Evolutionary conservation across 2,329 filamentous ascomycete species (phyloP).

Genomic region (Pseudonectria buxi): DNA sequence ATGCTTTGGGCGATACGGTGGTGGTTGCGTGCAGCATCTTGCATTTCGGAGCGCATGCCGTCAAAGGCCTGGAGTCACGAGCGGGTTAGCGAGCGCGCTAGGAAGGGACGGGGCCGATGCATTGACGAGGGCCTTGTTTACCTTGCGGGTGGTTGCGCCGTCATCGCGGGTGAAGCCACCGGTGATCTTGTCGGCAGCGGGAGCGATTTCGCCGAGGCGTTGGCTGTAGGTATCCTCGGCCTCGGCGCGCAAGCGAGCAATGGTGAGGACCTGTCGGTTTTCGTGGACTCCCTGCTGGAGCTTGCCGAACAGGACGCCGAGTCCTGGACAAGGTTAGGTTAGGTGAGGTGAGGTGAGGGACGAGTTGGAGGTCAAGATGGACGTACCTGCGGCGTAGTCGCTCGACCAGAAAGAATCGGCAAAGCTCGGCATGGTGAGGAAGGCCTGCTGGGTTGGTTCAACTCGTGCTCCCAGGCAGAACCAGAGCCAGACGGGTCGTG

Average conservation of each 20-base stretch:
- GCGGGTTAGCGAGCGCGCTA: slow-evolving; percentile 10
- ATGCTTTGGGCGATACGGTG: slow-evolving; percentile 95
- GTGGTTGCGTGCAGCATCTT: slow-evolving; percentile 82
- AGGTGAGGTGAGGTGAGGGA: background rate
- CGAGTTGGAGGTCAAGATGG: background rate
- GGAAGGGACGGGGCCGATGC: background rate
- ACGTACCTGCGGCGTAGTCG: slow-evolving; percentile 87
- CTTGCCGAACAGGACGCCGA: slow-evolving; percentile 92
- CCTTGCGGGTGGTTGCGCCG: slow-evolving; percentile 92
- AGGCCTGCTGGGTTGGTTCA: slow-evolving; percentile 16
- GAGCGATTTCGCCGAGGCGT: slow-evolving; percentile 73
- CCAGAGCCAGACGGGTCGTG: slow-evolving; percentile 1
- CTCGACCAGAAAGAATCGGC: slow-evolving; percentile 96
- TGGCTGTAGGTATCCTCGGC: slow-evolving; percentile 86
- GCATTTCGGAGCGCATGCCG: slow-evolving; percentile 86
- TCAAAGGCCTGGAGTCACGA: slow-evolving; percentile 67
- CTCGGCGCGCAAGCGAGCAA: slow-evolving; percentile 90
- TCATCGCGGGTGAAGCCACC: slow-evolving; percentile 88
- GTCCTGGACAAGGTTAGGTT: slow-evolving; percentile 50
- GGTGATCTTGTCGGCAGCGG: slow-evolving; percentile 71
- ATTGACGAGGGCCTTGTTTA: slow-evolving; percentile 32
- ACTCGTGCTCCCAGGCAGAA: no score
- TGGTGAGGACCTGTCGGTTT: slow-evolving; percentile 86
- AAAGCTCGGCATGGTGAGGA: slow-evolving; percentile 70
- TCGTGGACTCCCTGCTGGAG: slow-evolving; percentile 93